These are phyloP conservation scores for Wickerhamiella kazuoi DNA, from an alignment of 805 yeast species.

Conservation along the genomic window DNA sequence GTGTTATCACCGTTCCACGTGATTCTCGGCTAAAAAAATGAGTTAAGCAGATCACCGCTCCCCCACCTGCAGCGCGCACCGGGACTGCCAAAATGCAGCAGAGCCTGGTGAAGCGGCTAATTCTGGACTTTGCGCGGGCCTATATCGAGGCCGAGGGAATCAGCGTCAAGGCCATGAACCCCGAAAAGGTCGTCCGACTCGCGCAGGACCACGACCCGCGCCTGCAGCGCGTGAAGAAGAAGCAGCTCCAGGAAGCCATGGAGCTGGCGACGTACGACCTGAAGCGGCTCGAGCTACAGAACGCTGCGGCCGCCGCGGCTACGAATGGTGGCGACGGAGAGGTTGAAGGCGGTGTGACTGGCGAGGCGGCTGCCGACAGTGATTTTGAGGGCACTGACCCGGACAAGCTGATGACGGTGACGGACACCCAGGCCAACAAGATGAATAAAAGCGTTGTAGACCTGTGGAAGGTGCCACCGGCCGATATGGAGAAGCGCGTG, in stretches of 20 bases:
- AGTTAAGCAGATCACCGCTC: too few relatives aligned
- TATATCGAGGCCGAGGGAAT: slow-evolving; percentile 24
- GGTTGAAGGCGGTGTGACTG: slow-evolving; percentile 11
- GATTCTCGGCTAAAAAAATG: too few relatives aligned
- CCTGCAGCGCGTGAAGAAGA: slow-evolving; percentile 51
- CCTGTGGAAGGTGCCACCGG: slow-evolving; percentile 34
- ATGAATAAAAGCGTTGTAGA: slow-evolving; percentile 63
- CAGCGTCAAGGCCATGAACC: slow-evolving; percentile 13
- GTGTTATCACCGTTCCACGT: too few relatives aligned
- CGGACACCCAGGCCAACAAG: slow-evolving; percentile 36
- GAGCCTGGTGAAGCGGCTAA: slow-evolving; percentile 10
- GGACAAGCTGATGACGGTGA: slow-evolving; percentile 42
- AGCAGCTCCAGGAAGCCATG: slow-evolving; percentile 42
- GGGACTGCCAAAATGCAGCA: slow-evolving; percentile 2
- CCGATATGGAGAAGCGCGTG: slow-evolving; percentile 5
- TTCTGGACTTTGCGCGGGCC: slow-evolving; percentile 16
- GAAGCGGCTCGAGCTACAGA: slow-evolving; percentile 33
- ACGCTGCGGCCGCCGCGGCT: not conserved
- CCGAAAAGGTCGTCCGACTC: slow-evolving; percentile 12
- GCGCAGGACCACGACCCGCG: slow-evolving; percentile 50
- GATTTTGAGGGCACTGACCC: slow-evolving; percentile 27
- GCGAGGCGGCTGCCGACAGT: slow-evolving; percentile 40
- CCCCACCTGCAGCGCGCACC: too few relatives aligned
- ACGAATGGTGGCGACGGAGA: slow-evolving; percentile 15
- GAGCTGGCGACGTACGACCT: slow-evolving; percentile 19